phyloP scores from a whole-genome alignment of 2,329 filamentous ascomycete genomes.

The Pseudopithomyces chartarum region DNA sequence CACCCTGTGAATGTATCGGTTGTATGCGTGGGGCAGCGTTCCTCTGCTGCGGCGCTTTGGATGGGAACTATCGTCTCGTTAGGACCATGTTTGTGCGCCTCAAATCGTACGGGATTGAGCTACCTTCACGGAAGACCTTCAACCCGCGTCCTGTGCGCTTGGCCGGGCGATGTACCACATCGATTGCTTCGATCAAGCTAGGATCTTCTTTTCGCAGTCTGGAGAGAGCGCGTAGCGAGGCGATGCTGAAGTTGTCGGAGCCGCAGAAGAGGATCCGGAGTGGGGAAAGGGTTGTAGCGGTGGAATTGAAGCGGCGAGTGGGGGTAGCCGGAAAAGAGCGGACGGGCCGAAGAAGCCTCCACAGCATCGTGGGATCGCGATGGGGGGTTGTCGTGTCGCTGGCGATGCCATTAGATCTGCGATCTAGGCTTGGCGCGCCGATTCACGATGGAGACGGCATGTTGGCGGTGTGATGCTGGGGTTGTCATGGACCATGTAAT shows the following conservation, averaged over 20 bases:
- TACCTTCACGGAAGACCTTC: constrained; percentile 71
- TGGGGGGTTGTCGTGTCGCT: constrained; percentile 4
- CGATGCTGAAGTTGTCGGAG: constrained; percentile 87
- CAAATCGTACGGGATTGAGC: too few relatives aligned
- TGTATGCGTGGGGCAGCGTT: constrained; percentile 71
- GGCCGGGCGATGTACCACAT: constrained; percentile 81
- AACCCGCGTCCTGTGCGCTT: constrained; percentile 79
- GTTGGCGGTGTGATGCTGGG: not conserved
- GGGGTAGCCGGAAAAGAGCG: constrained; percentile 20
- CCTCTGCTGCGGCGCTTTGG: constrained; percentile 62
- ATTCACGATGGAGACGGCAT: not conserved
- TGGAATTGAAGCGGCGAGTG: constrained; percentile 17
- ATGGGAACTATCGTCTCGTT: constrained; percentile 69
- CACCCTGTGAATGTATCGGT: constrained; percentile 83
- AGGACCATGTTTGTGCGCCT: too few relatives aligned
- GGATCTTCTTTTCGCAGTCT: constrained; percentile 55
- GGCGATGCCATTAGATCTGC: constrained; percentile 1
- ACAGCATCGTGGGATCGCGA: constrained; percentile 21
- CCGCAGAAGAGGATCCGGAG: constrained; percentile 92
- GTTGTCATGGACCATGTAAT: not conserved
- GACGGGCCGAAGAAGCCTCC: constrained; percentile 28
- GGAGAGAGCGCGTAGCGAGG: constrained; percentile 72
- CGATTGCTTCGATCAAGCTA: constrained; percentile 65
- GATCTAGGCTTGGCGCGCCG: constrained; percentile 11
- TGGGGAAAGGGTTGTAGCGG: constrained; percentile 48